phyloP scores from a whole-genome alignment of 768 basidiomycete genomes.

The Cyclocybe aegerita region DNA sequence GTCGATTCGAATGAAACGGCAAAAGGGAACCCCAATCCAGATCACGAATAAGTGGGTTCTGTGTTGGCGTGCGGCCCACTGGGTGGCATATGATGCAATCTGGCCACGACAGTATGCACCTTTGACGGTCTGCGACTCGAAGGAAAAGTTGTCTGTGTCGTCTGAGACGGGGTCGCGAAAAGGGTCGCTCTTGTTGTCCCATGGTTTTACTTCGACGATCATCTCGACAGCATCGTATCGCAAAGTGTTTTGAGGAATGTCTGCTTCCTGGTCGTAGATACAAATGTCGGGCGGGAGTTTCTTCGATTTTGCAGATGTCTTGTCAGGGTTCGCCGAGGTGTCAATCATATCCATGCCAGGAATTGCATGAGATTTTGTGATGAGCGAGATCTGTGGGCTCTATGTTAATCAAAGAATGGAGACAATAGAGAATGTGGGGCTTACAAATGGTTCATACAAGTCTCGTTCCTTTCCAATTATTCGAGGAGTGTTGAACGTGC shows the following conservation, averaged over 20 bases:
- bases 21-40: constrained; percentile 20
- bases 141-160: not conserved
- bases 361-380: not conserved
- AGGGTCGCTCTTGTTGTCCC: constrained; percentile 5
- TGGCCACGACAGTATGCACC: constrained; percentile 19
- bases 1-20: constrained; percentile 31
- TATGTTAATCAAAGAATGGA: too few species aligned
- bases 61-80: constrained; percentile 22
- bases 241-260: not conserved
- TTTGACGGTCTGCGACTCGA: not conserved
- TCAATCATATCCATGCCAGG: constrained; percentile 7
- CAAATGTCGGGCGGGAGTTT: constrained; percentile 5
- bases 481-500: too few species aligned
- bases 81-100: constrained; percentile 18
- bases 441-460: too few species aligned
- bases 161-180: constrained; percentile 6
- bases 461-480: too few species aligned
- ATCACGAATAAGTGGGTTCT: constrained; percentile 26
- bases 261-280: not conserved
- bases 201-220: constrained; percentile 16
- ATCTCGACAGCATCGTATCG: not conserved
- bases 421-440: too few species aligned
- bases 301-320: not conserved
- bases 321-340: constrained; percentile 1
- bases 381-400: constrained; percentile 2